phyloP scores from a whole-genome alignment of 2,329 filamentous ascomycete genomes.

The Aureobasidium sp. region DNA sequence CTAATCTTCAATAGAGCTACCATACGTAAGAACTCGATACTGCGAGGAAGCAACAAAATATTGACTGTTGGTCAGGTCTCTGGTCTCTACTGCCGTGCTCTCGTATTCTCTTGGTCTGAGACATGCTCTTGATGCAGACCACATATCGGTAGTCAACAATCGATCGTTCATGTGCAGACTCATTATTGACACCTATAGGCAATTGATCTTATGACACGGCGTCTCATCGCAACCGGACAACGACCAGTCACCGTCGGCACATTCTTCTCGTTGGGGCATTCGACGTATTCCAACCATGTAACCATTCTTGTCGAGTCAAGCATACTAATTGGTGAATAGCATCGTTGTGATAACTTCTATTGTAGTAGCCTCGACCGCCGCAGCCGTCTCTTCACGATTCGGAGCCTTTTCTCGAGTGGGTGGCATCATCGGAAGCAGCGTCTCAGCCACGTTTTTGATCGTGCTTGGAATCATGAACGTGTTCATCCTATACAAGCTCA shows the following conservation, averaged over 20 bases:
- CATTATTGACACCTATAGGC: conserved; percentile 40
- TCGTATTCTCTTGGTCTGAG: conserved; percentile 84
- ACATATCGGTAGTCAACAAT: conserved; percentile 52
- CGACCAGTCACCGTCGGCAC: conserved; percentile 86
- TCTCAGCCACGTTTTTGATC: conserved; percentile 77
- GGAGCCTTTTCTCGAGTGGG: conserved; percentile 73
- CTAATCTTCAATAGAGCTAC: conserved; percentile 1
- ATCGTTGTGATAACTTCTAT: conserved; percentile 87
- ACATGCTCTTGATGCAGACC: conserved; percentile 96
- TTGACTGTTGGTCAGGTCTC: conserved; percentile 33
- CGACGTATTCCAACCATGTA: conserved; percentile 46
- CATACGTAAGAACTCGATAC: background rate
- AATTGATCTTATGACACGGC: conserved; percentile 90
- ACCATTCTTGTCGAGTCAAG: background rate
- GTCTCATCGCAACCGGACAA: conserved; percentile 78
- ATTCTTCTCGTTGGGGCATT: conserved; percentile 90
- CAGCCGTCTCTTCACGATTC: conserved; percentile 73
- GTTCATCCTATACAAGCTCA: conserved; percentile 74
- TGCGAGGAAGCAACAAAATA: conserved; percentile 10
- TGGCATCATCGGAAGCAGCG: conserved; percentile 80
- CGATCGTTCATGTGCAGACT: too few relatives aligned
- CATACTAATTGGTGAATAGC: conserved; percentile 23
- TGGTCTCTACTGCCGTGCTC: conserved; percentile 74
- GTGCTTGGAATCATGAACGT: conserved; percentile 75
- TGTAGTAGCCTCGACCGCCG: conserved; percentile 83